Base-by-base conservation (phyloP, 2,329 filamentous ascomycete genomes). In the Penicillium sp. region DNA sequence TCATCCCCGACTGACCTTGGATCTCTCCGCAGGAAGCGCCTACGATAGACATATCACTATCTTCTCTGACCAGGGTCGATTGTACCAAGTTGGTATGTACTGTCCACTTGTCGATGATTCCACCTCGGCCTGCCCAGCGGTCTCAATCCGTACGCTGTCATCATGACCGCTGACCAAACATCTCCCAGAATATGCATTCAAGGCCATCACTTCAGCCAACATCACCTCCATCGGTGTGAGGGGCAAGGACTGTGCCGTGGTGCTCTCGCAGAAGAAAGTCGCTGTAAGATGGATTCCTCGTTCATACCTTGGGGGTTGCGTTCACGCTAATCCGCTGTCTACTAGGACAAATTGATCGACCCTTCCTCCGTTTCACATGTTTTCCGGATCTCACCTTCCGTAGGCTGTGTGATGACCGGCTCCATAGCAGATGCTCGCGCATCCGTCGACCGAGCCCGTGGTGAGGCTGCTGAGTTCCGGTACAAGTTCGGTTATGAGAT, bases 401-500 rank as follows among this genome's bases (percentile, higher is more conserved):
- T 99, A 67, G 94, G 94, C 66, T 97, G 93, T 75, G 94, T 97
- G 71, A 97, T 99, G 88, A 99, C 94, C 50, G 94, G 94, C 53
- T 97, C 94, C 66, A 97, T 99, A 77, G 93, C 94, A 70, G 94
- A 99, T 82, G 94, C 94, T 60, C 86, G 94, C 75, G 93, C 94
- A 33, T 95, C 91, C 64, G 91, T 96, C 60, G 91, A 91, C 78
- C 88, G 94, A 72, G 94, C 94, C 64, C 89, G 94, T 80, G 90
- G 91, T 69, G 94, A 99, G 81, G 94, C 94, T 67, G 93, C 93
- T 57, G 93, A 99, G 75, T 99, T 99, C 82, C 87, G 88, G 78
- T 99, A 99, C 87, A 97, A 97, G 81, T 96, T 87, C 75, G 94
- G 94, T 72, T 99, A 99, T 79, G 94, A 99, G 83, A 99, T 99